Evolutionary conservation across 495 filamentous ascomycete genomes (phyloP).

Genomic region (Sabuloglossum arenarium): DNA sequence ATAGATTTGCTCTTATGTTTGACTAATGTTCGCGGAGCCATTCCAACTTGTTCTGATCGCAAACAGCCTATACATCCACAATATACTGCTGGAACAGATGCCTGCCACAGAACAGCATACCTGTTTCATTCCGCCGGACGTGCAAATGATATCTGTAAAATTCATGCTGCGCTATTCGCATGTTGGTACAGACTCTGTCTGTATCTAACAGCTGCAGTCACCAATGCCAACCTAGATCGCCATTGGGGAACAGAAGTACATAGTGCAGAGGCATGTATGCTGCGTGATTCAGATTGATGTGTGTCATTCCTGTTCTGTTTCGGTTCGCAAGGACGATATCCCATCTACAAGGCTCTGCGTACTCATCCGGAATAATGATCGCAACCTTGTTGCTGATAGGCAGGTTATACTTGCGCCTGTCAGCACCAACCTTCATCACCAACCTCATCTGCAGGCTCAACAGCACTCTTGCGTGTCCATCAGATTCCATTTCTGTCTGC

Average conservation of each 20-base stretch:
- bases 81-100: no score
- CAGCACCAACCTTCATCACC: neutral
- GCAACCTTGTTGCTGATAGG: neutral
- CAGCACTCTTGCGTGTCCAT: no score
- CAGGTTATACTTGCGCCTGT: neutral
- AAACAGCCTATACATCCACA: no score
- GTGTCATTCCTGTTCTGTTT: neutral
- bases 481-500: no score
- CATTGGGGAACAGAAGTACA: conserved; percentile 9
- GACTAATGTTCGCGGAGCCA: no score
- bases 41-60: no score
- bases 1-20: no score
- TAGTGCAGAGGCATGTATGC: conserved; percentile 11
- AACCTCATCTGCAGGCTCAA: neutral
- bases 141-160: no score
- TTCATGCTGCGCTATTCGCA: no score
- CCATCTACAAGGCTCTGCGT: neutral
- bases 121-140: no score
- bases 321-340: conserved; percentile 1
- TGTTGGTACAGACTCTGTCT: no score
- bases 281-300: neutral
- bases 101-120: no score
- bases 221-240: conserved; percentile 5
- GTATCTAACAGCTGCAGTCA: conserved; percentile 2
- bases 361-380: conserved; percentile 1